Base-by-base conservation (phyloP, 495 filamentous ascomycete species). In the Neurospora sublineolata region DNA sequence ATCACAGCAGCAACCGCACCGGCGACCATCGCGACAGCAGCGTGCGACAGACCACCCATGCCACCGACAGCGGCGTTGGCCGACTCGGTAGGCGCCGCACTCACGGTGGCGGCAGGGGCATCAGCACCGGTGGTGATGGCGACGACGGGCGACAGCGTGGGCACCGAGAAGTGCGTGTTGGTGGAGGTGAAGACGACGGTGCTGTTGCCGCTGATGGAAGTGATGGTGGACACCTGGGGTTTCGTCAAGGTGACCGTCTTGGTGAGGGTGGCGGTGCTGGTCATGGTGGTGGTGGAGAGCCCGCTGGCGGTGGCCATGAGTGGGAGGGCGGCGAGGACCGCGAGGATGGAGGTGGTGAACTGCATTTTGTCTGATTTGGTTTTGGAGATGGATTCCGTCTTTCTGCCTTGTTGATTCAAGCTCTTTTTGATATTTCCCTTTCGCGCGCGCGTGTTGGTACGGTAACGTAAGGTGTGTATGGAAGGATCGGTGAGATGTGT, bases 211-310 rank as follows among this genome's bases (percentile, higher is more conserved):
- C 69, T 69, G 68, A 71, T 71, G 40, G 70, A 67, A 11, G 73
- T 73, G 38, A 75, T 68, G 73, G 76, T 80, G 16, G 75, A 68
- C 1, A 73, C 80, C 72, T 80, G 76, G 39, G 79, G 80, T 72
- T 77, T 78, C 70, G 76, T 72, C 71, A 86, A 82, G 70, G 83
- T 87, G 78, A 87, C 77, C 23, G 84, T 86, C 77, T 83, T 82
- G 73, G 85, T 87, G 75, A 86, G 80, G 39, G 84, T 86, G 74
- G 82, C 74, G 37, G 82, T 85, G 58, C 82, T 84, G 70, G 85
- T 87, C 68, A 79, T 73, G 46, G 84, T 87, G 3, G 80, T 79
- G 58, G 82, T 83, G 16, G 76, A 73, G 37, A 72, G 3, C 42
- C 77, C 77, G 46, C n/a, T 27, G 9, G 82, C 80, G 44, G 82